Percentiles rank a stretch among this genome's conserved stretches.
These are phyloP conservation scores for Neofusicoccum parvum DNA, from an alignment of 2,329 filamentous ascomycete genomes.

Conservation along the genomic window DNA sequence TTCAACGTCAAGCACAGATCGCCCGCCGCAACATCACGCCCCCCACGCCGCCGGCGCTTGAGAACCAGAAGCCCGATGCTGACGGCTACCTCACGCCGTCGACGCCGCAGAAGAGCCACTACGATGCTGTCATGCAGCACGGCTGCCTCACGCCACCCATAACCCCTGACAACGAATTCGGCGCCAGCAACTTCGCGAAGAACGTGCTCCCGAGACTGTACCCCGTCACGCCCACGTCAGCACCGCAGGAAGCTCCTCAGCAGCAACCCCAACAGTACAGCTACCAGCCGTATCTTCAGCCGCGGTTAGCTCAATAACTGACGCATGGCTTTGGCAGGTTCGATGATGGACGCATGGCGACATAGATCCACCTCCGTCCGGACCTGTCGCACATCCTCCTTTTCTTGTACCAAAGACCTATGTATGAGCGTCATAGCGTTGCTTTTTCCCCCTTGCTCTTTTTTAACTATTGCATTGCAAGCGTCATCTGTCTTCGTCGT, in stretches of 20 bases:
- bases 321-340: constrained; percentile 12
- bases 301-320: constrained; percentile 37
- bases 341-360: constrained; percentile 5
- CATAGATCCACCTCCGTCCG: constrained; percentile 13
- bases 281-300: constrained; percentile 38
- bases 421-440: constrained; percentile 45
- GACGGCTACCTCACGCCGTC: constrained; percentile 64
- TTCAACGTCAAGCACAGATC: constrained; percentile 63
- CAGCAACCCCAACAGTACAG: constrained; percentile 36
- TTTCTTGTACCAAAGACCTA: constrained; percentile 41
- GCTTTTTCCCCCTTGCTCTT: constrained; percentile 29
- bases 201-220: constrained; percentile 31
- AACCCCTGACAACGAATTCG: constrained; percentile 66
- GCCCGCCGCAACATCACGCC: constrained; percentile 41
- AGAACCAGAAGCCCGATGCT: constrained; percentile 49
- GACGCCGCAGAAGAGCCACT: constrained; percentile 77
- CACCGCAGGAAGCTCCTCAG: constrained; percentile 29
- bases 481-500: constrained; percentile 21
- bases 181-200: constrained; percentile 34
- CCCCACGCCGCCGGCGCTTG: constrained; percentile 64
- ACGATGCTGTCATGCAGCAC: constrained; percentile 63
- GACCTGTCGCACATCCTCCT: constrained; percentile 18
- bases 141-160: constrained; percentile 86
- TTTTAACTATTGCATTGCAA: constrained; percentile 20
- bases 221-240: constrained; percentile 39